Evolutionary conservation across 257 asterid genomes (phyloP).

Genomic region (Fraxinus cuspidata): DNA sequence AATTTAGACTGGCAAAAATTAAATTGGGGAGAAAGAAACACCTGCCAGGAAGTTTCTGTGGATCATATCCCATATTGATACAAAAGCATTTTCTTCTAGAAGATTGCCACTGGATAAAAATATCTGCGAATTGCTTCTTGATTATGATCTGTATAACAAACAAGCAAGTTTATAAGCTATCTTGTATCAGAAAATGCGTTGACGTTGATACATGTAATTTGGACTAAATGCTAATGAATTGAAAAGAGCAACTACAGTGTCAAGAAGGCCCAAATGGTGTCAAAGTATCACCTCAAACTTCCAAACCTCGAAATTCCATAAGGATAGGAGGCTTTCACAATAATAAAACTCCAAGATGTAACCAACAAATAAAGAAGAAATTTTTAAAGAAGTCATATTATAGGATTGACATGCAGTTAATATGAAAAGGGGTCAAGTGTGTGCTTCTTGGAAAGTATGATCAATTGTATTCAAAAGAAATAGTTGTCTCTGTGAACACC

Average conservation of each 20-base stretch:
- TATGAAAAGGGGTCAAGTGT: not conserved
- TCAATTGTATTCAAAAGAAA: not conserved
- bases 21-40: slow-evolving; percentile 3
- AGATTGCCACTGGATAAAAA: slow-evolving; percentile 16
- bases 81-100: slow-evolving; percentile 25
- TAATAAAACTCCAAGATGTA: not conserved
- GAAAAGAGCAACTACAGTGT: not conserved
- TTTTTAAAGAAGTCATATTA: not conserved
- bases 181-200: not conserved
- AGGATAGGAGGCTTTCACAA: not conserved
- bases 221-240: not conserved
- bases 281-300: not conserved
- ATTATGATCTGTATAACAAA: slow-evolving; percentile 33
- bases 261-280: not conserved
- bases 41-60: slow-evolving; percentile 15
- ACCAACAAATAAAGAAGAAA: not conserved
- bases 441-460: not conserved
- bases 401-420: not conserved
- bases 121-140: slow-evolving; percentile 30
- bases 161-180: slow-evolving; percentile 15
- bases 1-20: not conserved
- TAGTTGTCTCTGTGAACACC: not conserved
- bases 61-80: slow-evolving; percentile 21
- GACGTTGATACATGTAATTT: not conserved
- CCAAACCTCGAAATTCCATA: not conserved